These are phyloP conservation scores for Acrocalymma vagum DNA, from an alignment of 2,329 filamentous ascomycete genomes.

Conservation along the genomic window DNA sequence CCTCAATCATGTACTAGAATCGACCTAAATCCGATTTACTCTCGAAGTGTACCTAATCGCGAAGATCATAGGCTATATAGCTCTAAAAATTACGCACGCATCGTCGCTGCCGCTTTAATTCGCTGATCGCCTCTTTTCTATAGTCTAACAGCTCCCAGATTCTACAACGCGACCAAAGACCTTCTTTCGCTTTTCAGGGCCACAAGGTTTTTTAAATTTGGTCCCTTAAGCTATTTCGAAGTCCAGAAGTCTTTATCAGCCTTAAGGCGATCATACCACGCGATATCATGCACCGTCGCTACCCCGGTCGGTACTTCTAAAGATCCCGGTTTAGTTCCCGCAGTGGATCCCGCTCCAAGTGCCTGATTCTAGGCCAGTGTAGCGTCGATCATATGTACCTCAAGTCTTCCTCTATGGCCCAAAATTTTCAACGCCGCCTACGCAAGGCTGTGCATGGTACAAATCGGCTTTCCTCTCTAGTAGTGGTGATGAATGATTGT, in stretches of 20 bases:
- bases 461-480: too few relatives aligned
- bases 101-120: not conserved
- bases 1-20: not conserved
- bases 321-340: too few relatives aligned
- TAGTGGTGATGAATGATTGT: too few relatives aligned
- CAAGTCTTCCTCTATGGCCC: too few relatives aligned
- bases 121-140: not conserved
- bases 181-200: not conserved
- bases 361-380: too few relatives aligned
- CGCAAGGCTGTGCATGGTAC: too few relatives aligned
- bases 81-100: conserved; percentile 1
- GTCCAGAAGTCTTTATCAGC: conserved; percentile 4
- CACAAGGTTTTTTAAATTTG: conserved; percentile 1
- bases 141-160: not conserved
- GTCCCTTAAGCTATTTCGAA: too few relatives aligned
- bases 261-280: conserved; percentile 2
- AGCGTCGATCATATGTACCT: too few relatives aligned
- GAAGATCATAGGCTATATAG: not conserved
- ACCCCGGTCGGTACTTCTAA: conserved; percentile 2
- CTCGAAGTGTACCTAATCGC: not conserved
- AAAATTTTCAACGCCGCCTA: too few relatives aligned
- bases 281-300: conserved; percentile 8
- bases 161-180: not conserved
- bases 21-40: not conserved
- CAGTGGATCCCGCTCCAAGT: too few relatives aligned